Conservation (phyloP, 441 rosid species). For the Euphorbia corollata region DNA sequence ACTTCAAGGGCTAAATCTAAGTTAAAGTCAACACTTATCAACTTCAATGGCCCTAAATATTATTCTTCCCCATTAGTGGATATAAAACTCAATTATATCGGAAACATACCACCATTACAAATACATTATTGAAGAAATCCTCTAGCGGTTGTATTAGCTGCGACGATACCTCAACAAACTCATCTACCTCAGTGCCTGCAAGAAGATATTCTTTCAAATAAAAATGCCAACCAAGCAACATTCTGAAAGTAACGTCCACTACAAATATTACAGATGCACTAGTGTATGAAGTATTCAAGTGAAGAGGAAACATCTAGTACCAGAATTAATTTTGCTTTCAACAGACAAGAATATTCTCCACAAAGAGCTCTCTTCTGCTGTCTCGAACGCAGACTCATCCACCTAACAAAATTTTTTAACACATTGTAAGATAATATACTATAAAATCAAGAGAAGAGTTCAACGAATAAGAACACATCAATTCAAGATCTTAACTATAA, state of each 20-base stretch:
- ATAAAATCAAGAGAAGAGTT: not conserved
- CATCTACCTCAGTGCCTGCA: slow-evolving; percentile 62
- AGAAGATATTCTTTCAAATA: not conserved
- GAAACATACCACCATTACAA: slow-evolving; percentile 93
- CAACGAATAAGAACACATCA: not conserved
- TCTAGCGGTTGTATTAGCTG: slow-evolving; percentile 69
- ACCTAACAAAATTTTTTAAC: slow-evolving; percentile 37
- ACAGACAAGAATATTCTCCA: slow-evolving; percentile 56
- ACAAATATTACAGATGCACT: no score
- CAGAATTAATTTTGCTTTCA: slow-evolving; percentile 50
- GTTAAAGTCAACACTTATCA: not conserved
- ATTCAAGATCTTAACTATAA: not conserved
- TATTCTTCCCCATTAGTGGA: not conserved
- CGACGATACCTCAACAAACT: slow-evolving; percentile 63
- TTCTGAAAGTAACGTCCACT: no score
- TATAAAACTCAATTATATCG: not conserved
- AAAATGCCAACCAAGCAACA: no score
- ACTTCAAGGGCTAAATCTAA: not conserved
- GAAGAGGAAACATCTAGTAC: slow-evolving; percentile 29
- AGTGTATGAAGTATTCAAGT: not conserved
- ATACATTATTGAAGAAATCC: slow-evolving; percentile 79
- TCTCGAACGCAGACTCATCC: slow-evolving; percentile 71
- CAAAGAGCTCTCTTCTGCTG: slow-evolving; percentile 62
- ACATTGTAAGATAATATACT: not conserved
- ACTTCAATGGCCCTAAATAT: not conserved